Base-by-base conservation (phyloP, 1,139 yeast species). In the Candida gigantensis region DNA sequence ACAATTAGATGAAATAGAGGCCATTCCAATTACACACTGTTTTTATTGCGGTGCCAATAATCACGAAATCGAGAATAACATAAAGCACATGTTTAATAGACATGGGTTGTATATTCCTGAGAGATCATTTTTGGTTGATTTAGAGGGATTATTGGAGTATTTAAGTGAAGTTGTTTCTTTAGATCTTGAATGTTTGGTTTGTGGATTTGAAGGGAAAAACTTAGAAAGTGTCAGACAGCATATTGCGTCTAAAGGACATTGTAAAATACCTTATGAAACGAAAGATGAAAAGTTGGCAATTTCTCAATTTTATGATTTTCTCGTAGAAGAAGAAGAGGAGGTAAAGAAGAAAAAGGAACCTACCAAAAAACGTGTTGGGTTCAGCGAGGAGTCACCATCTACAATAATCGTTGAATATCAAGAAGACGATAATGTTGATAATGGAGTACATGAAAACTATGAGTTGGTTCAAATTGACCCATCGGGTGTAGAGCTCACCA, bases 31-130 rank as follows among this genome's bases (percentile, higher is more conserved):
- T 19, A 58, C 65, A 3, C 53, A 52, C 34, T 72, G 77, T 39
- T 66, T 69, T 50, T 70, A 59, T 42, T 72, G 77, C 50, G 73
- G 70, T 0, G 47, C 46, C 28, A 58, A 65, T 39, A 62, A 65
- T 44, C 49, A 54, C 6, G 68, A 64, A 21, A 43, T 69, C 13
- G 81, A 76, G 44, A 45, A 46, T 12, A 77, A 76, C 44, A 54
- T 74, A 20, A 58, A 51, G 28, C 81, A 76, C 46, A 74, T 76
- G 81, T 68, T 56, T 44, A 57, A 54, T 19, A 51, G 46, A 15
- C 81, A 76, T 48, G 80, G 81, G 0, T 55, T 76, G 13, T 75
- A 73, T 40, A 65, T 76, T 5, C 81, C 81, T 0, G 76, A 75
- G 42, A 51, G 74, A 37, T 55, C 72, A 6, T 69, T 53, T 37